Evolutionary conservation across 1,139 yeast genomes (phyloP), one percentile per base, ranked within the genome.

Genomic region (Neolecta irregularis): DNA sequence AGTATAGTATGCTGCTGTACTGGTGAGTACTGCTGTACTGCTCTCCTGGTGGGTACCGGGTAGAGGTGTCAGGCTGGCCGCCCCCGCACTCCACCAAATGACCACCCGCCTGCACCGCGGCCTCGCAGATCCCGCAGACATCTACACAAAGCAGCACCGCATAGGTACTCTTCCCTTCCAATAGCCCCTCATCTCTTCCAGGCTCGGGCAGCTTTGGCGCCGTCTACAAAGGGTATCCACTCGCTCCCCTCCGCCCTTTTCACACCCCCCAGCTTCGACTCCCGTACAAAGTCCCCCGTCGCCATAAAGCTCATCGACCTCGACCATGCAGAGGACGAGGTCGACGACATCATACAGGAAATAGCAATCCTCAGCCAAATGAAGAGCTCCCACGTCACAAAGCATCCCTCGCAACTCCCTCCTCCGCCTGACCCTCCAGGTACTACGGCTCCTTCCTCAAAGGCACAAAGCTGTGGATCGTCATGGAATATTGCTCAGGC

Each of bases 401-500:
- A 17, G 18, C 16, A 11, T 23, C 18, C 22, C 29, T 26, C 13
- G 20, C 21, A 18, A 15, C 20, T 23, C 6, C 6, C 18, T 18
- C 8, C 17, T 12, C 6, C 11, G 12, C 17, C 17, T 22, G 20
- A 12, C 19, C 17, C 11, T 15, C 17, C 20, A 39, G 53, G 41
- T 78, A 79, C 54, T 62, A 59, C 45, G 73, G 72, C 34, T 72
- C 92, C 1, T 69, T 72, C 48, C 55, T 74, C 7, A 60, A 62
- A 35, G 79, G 69, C 37, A 69, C 69, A 28, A 67, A 70, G 16
- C 69, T 83, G 74, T 81, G 85, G 74, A 78, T 83, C 35, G 76
- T 78, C 4, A 79, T 83, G 93, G 95, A 83, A 52, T 79, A 68
- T 51, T 83, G 95, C 55, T 92, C 85, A 8, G 93, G 92, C 16